Conservation (phyloP, 2,329 filamentous ascomycete species). For the Botrytis paeoniae region DNA sequence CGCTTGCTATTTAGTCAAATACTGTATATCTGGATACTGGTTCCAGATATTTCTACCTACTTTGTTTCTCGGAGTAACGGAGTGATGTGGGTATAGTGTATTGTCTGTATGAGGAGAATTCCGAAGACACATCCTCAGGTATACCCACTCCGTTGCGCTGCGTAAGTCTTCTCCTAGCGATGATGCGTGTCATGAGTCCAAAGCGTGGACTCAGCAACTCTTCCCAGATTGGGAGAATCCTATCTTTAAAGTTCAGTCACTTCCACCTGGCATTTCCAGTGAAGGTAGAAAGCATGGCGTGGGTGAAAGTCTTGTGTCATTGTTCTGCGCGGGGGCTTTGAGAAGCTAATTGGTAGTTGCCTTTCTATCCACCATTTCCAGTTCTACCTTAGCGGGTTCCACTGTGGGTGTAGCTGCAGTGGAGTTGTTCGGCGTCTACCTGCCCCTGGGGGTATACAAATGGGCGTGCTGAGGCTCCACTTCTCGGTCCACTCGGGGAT, state of each 20-base stretch:
- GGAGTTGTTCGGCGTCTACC: slow-evolving; percentile 12
- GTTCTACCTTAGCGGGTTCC: neutral
- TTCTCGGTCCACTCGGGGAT: slow-evolving; percentile 2
- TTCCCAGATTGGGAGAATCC: neutral
- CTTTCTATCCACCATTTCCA: slow-evolving; percentile 10
- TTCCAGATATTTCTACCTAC: slow-evolving; percentile 9
- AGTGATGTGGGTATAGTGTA: slow-evolving; percentile 8
- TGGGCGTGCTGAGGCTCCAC: slow-evolving; percentile 11
- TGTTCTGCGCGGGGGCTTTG: slow-evolving; percentile 15
- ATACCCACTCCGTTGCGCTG: slow-evolving; percentile 10
- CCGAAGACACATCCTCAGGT: slow-evolving; percentile 12
- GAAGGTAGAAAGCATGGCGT: slow-evolving; percentile 1
- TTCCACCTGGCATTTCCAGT: slow-evolving; percentile 4
- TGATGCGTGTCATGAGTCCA: slow-evolving; percentile 1
- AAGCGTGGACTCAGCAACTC: slow-evolving; percentile 9
- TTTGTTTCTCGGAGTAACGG: slow-evolving; percentile 11
- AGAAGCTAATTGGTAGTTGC: slow-evolving; percentile 11
- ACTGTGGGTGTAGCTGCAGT: slow-evolving; percentile 4
- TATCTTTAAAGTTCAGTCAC: slow-evolving; percentile 9
- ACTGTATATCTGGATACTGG: neutral
- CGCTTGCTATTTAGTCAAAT: neutral
- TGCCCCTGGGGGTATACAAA: slow-evolving; percentile 5
- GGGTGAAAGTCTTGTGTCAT: slow-evolving; percentile 8
- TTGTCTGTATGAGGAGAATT: slow-evolving; percentile 17
- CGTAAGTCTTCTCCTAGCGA: slow-evolving; percentile 12